phyloP scores from a whole-genome alignment of 345 rosid species.

The Moringa oleifera region DNA sequence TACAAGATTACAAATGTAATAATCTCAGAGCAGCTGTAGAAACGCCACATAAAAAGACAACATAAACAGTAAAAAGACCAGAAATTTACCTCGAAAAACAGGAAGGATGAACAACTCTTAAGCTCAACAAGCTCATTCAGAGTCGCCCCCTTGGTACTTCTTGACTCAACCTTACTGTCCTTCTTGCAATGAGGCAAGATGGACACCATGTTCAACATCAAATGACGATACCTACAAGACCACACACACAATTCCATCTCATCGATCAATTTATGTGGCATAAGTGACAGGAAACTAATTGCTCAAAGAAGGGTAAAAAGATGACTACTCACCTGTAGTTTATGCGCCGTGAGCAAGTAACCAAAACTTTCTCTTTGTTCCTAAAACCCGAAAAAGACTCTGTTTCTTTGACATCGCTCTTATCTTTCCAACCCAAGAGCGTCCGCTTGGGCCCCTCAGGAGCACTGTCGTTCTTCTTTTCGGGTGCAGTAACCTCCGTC shows the following conservation, averaged over 20 bases:
- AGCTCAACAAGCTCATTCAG: slow-evolving; percentile 90
- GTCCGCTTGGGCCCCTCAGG: slow-evolving; percentile 70
- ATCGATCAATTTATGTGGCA: not conserved
- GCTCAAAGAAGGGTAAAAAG: not conserved
- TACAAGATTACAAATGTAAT: too few species aligned
- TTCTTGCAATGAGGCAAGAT: slow-evolving; percentile 93
- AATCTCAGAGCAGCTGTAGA: too few species aligned
- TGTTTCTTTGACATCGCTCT: slow-evolving; percentile 27
- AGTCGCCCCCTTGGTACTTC: slow-evolving; percentile 66
- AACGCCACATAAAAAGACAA: too few species aligned
- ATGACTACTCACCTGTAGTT: slow-evolving; percentile 58
- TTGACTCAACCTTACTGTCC: slow-evolving; percentile 86
- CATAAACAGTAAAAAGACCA: not conserved
- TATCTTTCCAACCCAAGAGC: slow-evolving; percentile 82
- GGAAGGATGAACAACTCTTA: slow-evolving; percentile 73
- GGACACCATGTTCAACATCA: slow-evolving; percentile 93
- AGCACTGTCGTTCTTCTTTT: slow-evolving; percentile 45
- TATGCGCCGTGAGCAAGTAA: slow-evolving; percentile 91
- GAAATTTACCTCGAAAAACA: slow-evolving; percentile 77
- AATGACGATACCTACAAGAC: slow-evolving; percentile 69
- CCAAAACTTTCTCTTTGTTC: slow-evolving; percentile 92
- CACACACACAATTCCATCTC: not conserved
- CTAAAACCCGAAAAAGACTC: slow-evolving; percentile 40
- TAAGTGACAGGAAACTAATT: not conserved
- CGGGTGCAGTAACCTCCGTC: slow-evolving; percentile 30